phyloP scores from a whole-genome alignment of 495 filamentous ascomycete genomes.

The Penicillium odoratum region DNA sequence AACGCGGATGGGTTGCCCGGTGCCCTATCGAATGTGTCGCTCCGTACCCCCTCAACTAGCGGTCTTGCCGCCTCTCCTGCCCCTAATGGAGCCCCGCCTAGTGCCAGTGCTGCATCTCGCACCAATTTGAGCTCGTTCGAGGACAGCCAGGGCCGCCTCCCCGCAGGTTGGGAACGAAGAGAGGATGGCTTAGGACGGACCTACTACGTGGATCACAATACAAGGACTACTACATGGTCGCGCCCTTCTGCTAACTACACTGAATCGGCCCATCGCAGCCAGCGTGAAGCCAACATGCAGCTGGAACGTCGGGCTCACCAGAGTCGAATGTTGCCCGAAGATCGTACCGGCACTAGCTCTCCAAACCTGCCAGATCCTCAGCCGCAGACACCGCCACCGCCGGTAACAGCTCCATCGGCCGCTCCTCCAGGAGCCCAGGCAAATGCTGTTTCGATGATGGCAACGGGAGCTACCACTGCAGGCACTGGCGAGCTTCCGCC shows the following conservation, averaged over 20 bases:
- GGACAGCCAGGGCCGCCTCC: constrained; percentile 87
- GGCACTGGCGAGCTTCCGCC: constrained; percentile 94
- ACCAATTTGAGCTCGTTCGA: constrained; percentile 86
- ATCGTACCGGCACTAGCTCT: constrained; percentile 91
- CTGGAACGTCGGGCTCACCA: constrained; percentile 90
- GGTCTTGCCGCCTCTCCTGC: constrained; percentile 31
- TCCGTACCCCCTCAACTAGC: constrained; percentile 41
- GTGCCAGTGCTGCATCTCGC: constrained; percentile 44
- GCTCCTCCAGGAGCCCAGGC: constrained; percentile 39
- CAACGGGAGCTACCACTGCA: constrained; percentile 90
- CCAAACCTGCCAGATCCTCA: constrained; percentile 72
- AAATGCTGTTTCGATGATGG: constrained; percentile 80
- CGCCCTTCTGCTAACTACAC: constrained; percentile 80
- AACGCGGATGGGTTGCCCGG: constrained; percentile 30
- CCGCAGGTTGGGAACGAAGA: constrained; percentile 91
- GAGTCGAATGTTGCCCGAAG: constrained; percentile 92
- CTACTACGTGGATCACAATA: constrained; percentile 99
- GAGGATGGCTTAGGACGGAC: constrained; percentile 96
- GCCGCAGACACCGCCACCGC: constrained; percentile 44
- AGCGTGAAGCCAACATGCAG: constrained; percentile 84
- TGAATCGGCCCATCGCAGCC: constrained; percentile 71
- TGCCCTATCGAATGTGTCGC: constrained; percentile 36
- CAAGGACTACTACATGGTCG: constrained; percentile 93
- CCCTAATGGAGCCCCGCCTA: constrained; percentile 42
- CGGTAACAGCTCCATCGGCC: constrained; percentile 39